A percentile compares a stretch with the other conserved stretches of the same genome.
Evolutionary conservation across 129 eudicot genomes (phyloP).

Genomic region (Tanacetum coccineum): DNA sequence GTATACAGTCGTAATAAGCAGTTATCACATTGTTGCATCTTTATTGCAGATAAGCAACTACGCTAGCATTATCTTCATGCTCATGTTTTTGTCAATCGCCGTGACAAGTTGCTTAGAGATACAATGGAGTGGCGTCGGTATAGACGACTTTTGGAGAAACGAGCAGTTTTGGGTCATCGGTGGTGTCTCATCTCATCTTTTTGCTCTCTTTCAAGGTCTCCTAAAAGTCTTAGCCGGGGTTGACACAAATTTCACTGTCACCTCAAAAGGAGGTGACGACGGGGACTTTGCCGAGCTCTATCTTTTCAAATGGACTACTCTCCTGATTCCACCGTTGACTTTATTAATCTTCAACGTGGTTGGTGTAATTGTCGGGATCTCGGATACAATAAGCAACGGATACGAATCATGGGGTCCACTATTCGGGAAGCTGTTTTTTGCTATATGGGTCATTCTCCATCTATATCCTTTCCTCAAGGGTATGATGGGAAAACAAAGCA

Average conservation of each 20-base stretch:
- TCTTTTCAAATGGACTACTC: slow-evolving; percentile 65
- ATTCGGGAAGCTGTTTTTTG: slow-evolving; percentile 60
- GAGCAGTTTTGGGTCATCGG: slow-evolving; percentile 88
- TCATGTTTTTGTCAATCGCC: slow-evolving; percentile 58
- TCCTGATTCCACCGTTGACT: slow-evolving; percentile 69
- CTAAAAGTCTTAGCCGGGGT: slow-evolving; percentile 71
- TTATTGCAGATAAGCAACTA: slow-evolving; percentile 61
- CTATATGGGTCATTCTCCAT: slow-evolving; percentile 71
- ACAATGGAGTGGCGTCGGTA: slow-evolving; percentile 69
- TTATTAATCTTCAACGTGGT: slow-evolving; percentile 48
- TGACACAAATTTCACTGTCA: slow-evolving; percentile 67
- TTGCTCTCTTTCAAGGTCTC: slow-evolving; percentile 70
- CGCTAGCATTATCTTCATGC: slow-evolving; percentile 64
- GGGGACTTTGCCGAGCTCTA: slow-evolving; percentile 64
- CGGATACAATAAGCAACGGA: slow-evolving; percentile 69
- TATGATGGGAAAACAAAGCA: slow-evolving; percentile 54
- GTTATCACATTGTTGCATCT: neutral
- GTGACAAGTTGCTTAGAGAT: slow-evolving; percentile 63
- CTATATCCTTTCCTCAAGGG: slow-evolving; percentile 81
- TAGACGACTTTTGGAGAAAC: slow-evolving; percentile 78
- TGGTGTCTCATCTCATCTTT: slow-evolving; percentile 69
- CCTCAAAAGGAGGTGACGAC: slow-evolving; percentile 75
- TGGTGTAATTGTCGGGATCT: slow-evolving; percentile 57
- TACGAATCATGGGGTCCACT: slow-evolving; percentile 83
- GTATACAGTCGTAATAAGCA: no score